These are phyloP conservation scores for Citrullus colocynthis DNA, from an alignment of 306 rosid species.

Conservation along the genomic window DNA sequence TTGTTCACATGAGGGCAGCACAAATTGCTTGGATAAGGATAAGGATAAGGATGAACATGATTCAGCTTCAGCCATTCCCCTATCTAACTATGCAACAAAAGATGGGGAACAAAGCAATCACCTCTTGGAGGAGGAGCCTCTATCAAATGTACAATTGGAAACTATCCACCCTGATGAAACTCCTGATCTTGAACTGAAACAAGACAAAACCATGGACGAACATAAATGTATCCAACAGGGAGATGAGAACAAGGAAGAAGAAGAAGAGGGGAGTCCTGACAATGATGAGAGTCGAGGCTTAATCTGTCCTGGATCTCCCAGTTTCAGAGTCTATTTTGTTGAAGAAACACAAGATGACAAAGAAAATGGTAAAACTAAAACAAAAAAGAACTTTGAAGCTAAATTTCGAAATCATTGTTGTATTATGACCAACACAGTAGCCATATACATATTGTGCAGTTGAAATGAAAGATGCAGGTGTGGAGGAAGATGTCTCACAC, in stretches of 20 bases:
- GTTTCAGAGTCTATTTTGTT: slow-evolving; percentile 62
- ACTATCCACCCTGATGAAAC: not conserved
- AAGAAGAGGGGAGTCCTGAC: not conserved
- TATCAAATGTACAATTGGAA: not conserved
- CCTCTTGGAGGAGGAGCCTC: not conserved
- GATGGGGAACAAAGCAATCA: not conserved
- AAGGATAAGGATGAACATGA: not conserved
- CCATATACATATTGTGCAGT: not conserved
- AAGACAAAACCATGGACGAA: not conserved
- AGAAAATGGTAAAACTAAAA: slow-evolving; percentile 13
- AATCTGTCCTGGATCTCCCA: slow-evolving; percentile 49
- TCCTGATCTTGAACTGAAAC: not conserved
- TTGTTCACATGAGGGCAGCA: not conserved
- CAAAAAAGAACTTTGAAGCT: not conserved
- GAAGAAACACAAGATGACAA: slow-evolving; percentile 12
- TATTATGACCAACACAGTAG: not conserved
- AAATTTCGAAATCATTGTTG: not conserved
- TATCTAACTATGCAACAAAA: not conserved
- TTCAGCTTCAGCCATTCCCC: not conserved
- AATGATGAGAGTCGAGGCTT: not conserved
- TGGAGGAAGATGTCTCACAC: slow-evolving; percentile 7
- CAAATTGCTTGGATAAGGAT: not conserved
- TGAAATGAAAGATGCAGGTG: not conserved
- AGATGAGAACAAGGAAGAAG: slow-evolving; percentile 6
- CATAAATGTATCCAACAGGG: not conserved